These are phyloP conservation scores for Scheffersomyces titani DNA, from an alignment of 1,139 yeast genomes.

Conservation along the genomic window DNA sequence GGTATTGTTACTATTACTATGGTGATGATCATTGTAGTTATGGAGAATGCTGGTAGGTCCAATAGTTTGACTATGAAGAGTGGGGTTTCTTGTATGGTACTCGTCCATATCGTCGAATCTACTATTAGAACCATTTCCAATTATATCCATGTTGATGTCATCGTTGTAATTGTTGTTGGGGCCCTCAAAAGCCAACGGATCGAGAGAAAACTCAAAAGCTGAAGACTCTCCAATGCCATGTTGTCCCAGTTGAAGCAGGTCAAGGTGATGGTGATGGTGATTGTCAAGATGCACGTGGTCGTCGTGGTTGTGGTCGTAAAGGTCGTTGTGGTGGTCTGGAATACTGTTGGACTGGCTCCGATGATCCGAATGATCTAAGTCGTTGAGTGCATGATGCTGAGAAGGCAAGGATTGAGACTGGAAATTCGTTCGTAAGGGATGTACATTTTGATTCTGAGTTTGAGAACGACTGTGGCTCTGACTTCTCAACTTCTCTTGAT, in stretches of 20 bases:
- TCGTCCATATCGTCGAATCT: neutral
- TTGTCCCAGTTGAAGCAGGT: neutral
- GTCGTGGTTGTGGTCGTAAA: neutral
- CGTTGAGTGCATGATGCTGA: neutral
- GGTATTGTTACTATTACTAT: neutral
- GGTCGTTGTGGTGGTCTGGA: neutral
- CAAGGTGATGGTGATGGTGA: slow-evolving; percentile 1
- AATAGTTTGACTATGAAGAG: slow-evolving; percentile 2
- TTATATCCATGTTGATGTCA: slow-evolving; percentile 1
- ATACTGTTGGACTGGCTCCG: neutral
- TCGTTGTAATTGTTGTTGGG: slow-evolving; percentile 23
- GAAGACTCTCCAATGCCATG: slow-evolving; percentile 6
- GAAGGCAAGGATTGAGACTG: neutral
- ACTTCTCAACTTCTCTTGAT: slow-evolving; percentile 5
- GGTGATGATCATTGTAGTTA: slow-evolving; percentile 2
- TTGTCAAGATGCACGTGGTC: neutral
- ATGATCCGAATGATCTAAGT: neutral
- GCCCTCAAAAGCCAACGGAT: slow-evolving; percentile 38
- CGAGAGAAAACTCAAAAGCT: slow-evolving; percentile 30
- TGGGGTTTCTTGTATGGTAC: neutral
- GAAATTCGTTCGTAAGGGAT: neutral
- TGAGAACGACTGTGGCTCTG: neutral
- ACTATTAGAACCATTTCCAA: neutral
- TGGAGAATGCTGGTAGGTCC: slow-evolving; percentile 12
- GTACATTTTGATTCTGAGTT: neutral